Evolutionary conservation across 2,329 filamentous ascomycete genomes (phyloP), one percentile per base, ranked within the genome.

Genomic region (Aspergillus hiratsukae): DNA sequence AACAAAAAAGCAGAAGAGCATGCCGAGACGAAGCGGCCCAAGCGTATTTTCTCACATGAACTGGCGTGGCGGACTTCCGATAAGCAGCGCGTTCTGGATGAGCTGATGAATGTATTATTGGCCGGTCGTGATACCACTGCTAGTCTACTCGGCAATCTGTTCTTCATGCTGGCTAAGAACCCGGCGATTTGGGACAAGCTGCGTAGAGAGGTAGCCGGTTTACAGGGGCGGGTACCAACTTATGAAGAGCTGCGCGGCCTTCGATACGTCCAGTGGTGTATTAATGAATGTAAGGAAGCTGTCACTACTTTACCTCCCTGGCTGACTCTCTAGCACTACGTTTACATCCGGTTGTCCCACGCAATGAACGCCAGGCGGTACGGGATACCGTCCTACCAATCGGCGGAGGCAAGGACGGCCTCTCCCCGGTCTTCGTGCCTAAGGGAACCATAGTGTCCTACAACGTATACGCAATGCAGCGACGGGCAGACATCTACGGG

Each of bases 1-100:
- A n/a, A n/a, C n/a, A n/a, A n/a, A 59, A 28, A 4, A 14, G 29
- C 14, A 2, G 11, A 23, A 19, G 19, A 8, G 11, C 21, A 27
- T 10, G 25, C 3, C 0, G 51, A 53, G 10, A 17, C 40, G 10
- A 21, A 28, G 2, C 9, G 31, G 4, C 11, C 25, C 25, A 55
- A 70, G n/a, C 85, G 84, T 63, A 74, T 84, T 9, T 86, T 87
- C 60, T 74, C 86, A 10, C 71, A 84, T 52, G 83, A 84, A 62
- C 67, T 88, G 31, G 73, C 82, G 14, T 75, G 79, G 48, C 72
- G 77, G 3, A 76, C 76, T 61, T 74, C 58, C 66, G 80, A 75
- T 67, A 77, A 59, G 59, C 76, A 61, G 8, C 73, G 77, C 19
- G 68, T 84, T 6, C 72, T 80, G 3, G 78, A 81, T 58, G 80